Conservation (phyloP, 257 asterid genomes). For the Gardenia jasminoides region DNA sequence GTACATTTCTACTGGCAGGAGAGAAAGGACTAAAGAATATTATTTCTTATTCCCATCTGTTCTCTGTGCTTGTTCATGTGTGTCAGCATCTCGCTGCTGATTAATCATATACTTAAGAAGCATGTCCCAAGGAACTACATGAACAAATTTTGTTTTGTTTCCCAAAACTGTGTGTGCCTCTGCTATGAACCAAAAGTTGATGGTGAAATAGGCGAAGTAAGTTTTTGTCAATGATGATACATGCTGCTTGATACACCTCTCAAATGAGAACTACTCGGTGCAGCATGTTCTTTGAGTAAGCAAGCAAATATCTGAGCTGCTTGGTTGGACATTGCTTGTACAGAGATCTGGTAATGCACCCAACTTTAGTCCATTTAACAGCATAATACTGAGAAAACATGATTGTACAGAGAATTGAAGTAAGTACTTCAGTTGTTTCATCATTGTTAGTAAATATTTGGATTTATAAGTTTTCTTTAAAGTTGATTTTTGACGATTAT, state of each 20-base stretch:
- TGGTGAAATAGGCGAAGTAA: background rate
- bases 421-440: too few species aligned
- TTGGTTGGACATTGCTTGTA: background rate
- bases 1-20: background rate
- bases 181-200: background rate
- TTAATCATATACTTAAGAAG: too few species aligned
- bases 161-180: background rate
- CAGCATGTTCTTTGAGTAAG: background rate
- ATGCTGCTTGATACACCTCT: background rate
- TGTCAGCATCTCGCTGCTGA: background rate
- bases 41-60: background rate
- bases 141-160: background rate
- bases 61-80: background rate
- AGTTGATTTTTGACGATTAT: background rate
- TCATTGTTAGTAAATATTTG: too few species aligned
- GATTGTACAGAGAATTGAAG: background rate
- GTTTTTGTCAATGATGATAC: background rate
- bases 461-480: background rate
- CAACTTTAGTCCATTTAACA: background rate
- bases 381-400: background rate
- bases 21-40: too few species aligned
- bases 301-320: background rate
- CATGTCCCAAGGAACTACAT: too few species aligned
- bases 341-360: background rate
- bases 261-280: background rate